Base-by-base conservation (phyloP, 2,329 filamentous ascomycete species). In the Chaetomiaceae sp. region DNA sequence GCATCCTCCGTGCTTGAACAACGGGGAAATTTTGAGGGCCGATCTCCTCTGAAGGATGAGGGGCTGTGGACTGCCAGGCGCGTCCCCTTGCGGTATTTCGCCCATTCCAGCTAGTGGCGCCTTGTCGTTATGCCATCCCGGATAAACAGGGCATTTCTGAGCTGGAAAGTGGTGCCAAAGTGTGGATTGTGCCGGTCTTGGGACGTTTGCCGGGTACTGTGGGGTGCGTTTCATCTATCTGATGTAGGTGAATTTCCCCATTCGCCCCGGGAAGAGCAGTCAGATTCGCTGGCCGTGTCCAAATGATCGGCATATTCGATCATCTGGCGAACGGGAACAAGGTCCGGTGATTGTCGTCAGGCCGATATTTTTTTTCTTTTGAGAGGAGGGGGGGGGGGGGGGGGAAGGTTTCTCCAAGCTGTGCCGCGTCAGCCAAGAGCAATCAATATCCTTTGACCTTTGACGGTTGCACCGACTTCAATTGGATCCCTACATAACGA, bases 211-310 rank as follows among this genome's bases (percentile, higher is more conserved):
- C 43, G 48, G 29, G 30, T 5, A 21, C n/a, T 44, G 48, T 51
- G 53, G 53, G 48, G 48, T 34, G 32, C 21, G 45, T 49, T 56
- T 56, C 54, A 56, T 56, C 46, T 53, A 49, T 49, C 38, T 48
- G 43, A 48, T 29, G 48, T 23, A 11, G 1, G 14, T 34, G n/a
- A 33, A 5, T 27, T 43, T 38, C 41, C 42, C 30, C 38, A 51
- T 55, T 51, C 18, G 38, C 18, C 38, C 32, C 34, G 44, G 30
- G 32, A 13, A 16, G n/a, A n/a, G n/a, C n/a, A n/a, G n/a, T n/a
- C n/a, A 8, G 16, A 29, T 41, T 32, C n/a, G 18, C 21, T 21
- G 34, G 20, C 21, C 20, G n/a, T 29, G 4, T n/a, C 34, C 33
- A 46, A 44, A 46, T 45, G 48, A 55, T 55, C 44, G 44, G 32